Evolutionary conservation across 768 basidiomycete species (phyloP).

Genomic region (Lentinula sp.): DNA sequence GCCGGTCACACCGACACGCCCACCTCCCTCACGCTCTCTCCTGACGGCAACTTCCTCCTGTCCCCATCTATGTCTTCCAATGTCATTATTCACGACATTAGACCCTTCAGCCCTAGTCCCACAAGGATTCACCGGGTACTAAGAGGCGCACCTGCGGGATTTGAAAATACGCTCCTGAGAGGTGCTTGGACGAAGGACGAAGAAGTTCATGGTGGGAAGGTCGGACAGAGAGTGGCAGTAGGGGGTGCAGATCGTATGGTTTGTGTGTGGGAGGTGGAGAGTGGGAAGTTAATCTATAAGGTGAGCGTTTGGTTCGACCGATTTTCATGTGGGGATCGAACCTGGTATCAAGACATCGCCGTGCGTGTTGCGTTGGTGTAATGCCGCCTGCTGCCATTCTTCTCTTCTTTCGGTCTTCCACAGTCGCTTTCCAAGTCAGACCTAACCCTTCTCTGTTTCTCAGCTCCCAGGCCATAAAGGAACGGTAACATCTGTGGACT

Average conservation of each 20-base stretch:
- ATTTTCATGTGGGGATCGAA: too few species aligned
- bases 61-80: conserved; percentile 90
- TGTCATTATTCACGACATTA: conserved; percentile 85
- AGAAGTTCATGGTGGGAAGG: conserved; percentile 21
- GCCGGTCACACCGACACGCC: conserved; percentile 89
- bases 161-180: conserved; percentile 81
- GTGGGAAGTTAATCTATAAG: conserved; percentile 72
- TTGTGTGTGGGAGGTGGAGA: conserved; percentile 84
- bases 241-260: conserved; percentile 89
- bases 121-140: conserved; percentile 74
- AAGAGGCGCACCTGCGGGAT: conserved; percentile 88
- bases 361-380: too few species aligned
- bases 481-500: conserved; percentile 92
- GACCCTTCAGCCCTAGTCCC: conserved; percentile 87
- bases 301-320: conserved; percentile 25
- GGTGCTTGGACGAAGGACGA: conserved; percentile 88
- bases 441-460: conserved; percentile 2
- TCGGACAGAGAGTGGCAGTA: conserved; percentile 73
- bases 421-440: too few species aligned
- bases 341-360: too few species aligned
- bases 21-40: conserved; percentile 88
- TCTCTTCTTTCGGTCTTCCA: too few species aligned
- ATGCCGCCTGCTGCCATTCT: too few species aligned
- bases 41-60: conserved; percentile 80
- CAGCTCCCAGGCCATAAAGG: conserved; percentile 93